Conservation (phyloP, 148 eudicot species). For the Vaccinium vitisidaea region DNA sequence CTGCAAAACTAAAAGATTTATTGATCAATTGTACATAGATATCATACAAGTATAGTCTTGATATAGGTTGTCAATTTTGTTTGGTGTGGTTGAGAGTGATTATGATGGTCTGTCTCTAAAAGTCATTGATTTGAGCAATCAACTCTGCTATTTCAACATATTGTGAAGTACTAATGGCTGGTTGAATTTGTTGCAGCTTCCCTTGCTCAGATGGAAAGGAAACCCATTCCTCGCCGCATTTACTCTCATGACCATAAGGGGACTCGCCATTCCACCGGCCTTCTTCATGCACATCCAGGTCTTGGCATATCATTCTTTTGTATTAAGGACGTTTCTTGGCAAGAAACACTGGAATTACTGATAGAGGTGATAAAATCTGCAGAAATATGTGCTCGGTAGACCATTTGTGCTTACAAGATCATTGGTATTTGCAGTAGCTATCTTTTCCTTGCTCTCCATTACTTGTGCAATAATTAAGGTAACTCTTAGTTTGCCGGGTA, state of each 20-base stretch:
- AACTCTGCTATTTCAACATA: background rate
- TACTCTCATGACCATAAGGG: constrained; percentile 12
- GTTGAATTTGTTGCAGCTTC: constrained; percentile 15
- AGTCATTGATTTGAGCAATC: background rate
- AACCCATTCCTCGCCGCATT: constrained; percentile 22
- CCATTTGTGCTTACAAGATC: constrained; percentile 22
- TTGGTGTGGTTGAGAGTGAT: background rate
- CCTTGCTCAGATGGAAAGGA: constrained; percentile 25
- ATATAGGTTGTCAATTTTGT: background rate
- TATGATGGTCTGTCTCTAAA: background rate
- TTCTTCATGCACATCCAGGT: constrained; percentile 23
- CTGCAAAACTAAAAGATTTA: too few relatives aligned
- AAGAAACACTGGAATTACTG: background rate
- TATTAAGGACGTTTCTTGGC: too few relatives aligned
- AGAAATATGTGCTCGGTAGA: constrained; percentile 23
- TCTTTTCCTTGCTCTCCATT: constrained; percentile 18
- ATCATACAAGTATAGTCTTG: background rate
- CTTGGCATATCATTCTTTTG: background rate
- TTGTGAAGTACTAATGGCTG: background rate
- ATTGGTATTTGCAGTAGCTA: constrained; percentile 12
- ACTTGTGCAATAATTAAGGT: constrained; percentile 23
- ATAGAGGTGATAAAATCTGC: background rate
- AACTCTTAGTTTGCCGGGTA: background rate
- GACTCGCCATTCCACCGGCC: constrained; percentile 8
- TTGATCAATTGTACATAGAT: too few relatives aligned